phyloP scores from a whole-genome alignment of 805 yeast genomes.

The Cyberlindnera sargentensis region DNA sequence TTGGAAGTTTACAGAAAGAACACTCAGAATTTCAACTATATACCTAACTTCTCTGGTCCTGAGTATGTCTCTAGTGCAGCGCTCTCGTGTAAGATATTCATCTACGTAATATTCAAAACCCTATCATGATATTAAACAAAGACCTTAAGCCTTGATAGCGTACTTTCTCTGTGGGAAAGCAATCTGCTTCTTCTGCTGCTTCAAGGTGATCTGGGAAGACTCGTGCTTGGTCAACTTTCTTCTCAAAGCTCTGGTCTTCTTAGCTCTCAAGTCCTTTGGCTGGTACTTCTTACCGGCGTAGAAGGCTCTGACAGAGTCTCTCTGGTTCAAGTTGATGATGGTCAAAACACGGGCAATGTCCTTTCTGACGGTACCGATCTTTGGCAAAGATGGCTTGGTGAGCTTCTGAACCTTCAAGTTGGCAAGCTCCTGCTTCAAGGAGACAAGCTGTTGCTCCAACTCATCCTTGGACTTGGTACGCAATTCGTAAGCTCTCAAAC shows the following conservation, averaged over 20 bases:
- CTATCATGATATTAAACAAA: slow-evolving; percentile 22
- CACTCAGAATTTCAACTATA: too few relatives aligned
- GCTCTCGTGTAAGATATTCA: too few relatives aligned
- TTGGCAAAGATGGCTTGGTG: slow-evolving; percentile 89
- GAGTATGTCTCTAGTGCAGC: too few relatives aligned
- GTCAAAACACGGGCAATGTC: slow-evolving; percentile 98
- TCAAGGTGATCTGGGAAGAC: slow-evolving; percentile 73
- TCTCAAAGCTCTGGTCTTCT: slow-evolving; percentile 99
- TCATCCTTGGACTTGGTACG: slow-evolving; percentile 96
- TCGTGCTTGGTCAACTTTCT: slow-evolving; percentile 88
- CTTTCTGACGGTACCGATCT: slow-evolving; percentile 96
- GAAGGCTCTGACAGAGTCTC: slow-evolving; percentile 90
- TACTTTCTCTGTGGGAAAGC: slow-evolving; percentile 98
- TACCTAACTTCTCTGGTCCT: too few relatives aligned
- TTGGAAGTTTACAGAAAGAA: too few relatives aligned
- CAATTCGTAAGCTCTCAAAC: slow-evolving; percentile 92
- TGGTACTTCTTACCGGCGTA: slow-evolving; percentile 92
- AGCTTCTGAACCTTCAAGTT: slow-evolving; percentile 93
- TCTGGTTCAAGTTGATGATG: slow-evolving; percentile 92
- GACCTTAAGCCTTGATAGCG: slow-evolving; percentile 92
- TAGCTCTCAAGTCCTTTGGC: slow-evolving; percentile 98
- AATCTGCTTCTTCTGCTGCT: slow-evolving; percentile 84
- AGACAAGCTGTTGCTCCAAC: slow-evolving; percentile 89
- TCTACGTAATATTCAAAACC: slow-evolving; percentile 9
- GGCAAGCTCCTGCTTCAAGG: slow-evolving; percentile 95